Evolutionary conservation across 257 asterid genomes (phyloP).

Genomic region (Jasminum sambac): DNA sequence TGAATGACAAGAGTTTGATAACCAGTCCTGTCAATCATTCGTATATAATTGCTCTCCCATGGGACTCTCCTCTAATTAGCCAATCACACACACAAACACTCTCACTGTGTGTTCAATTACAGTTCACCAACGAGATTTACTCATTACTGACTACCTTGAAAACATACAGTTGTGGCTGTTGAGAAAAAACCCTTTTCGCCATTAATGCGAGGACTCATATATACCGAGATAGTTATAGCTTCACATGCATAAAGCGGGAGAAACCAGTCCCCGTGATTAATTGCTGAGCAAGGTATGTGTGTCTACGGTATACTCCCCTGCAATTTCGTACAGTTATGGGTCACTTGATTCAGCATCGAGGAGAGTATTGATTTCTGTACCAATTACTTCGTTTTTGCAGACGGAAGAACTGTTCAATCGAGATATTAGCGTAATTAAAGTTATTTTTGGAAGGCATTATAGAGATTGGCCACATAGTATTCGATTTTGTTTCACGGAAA

Average conservation of each 20-base stretch:
- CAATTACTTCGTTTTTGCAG: constrained; percentile 20
- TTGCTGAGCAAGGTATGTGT: constrained; percentile 25
- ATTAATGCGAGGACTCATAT: constrained; percentile 24
- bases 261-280: constrained; percentile 32
- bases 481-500: background rate
- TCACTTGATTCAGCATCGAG: background rate
- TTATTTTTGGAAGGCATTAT: background rate
- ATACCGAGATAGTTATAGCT: constrained; percentile 6
- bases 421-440: background rate
- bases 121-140: background rate
- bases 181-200: constrained; percentile 26
- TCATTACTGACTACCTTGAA: constrained; percentile 26
- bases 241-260: background rate
- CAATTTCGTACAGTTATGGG: background rate
- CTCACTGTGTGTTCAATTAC: background rate
- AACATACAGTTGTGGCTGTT: constrained; percentile 32
- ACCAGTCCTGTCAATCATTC: background rate
- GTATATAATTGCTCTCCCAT: background rate
- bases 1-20: background rate
- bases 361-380: background rate
- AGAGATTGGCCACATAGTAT: constrained; percentile 4
- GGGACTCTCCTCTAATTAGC: background rate
- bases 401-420: background rate
- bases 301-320: background rate
- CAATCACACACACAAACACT: constrained; percentile 6